These are phyloP conservation scores for Daldinia caldariorum DNA, from an alignment of 495 filamentous ascomycete species.

Conservation along the genomic window DNA sequence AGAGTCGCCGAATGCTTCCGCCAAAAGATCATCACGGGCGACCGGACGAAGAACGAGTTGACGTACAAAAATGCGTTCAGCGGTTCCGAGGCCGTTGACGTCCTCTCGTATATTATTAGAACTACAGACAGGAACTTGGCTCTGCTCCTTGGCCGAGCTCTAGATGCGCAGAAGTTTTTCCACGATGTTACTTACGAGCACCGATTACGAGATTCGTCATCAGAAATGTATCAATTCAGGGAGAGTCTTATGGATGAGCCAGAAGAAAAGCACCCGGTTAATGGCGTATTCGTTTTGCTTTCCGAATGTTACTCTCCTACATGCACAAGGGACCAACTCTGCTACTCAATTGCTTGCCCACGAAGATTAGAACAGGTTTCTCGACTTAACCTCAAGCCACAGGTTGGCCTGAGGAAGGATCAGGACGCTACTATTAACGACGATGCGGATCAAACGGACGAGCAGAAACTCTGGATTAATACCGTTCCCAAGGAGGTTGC, in stretches of 20 bases:
- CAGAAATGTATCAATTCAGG: slow-evolving; percentile 95
- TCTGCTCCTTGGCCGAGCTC: slow-evolving; percentile 86
- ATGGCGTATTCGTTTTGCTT: slow-evolving; percentile 94
- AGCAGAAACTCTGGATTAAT: slow-evolving; percentile 99
- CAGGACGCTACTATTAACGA: slow-evolving; percentile 79
- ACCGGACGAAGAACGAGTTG: slow-evolving; percentile 94
- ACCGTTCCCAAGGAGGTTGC: slow-evolving; percentile 95
- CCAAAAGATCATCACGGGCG: slow-evolving; percentile 80
- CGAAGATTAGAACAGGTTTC: slow-evolving; percentile 94
- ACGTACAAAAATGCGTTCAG: slow-evolving; percentile 97
- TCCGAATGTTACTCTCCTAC: slow-evolving; percentile 99
- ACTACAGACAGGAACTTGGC: slow-evolving; percentile 96
- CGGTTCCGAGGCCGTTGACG: slow-evolving; percentile 92
- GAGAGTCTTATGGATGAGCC: slow-evolving; percentile 90
- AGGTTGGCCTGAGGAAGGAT: slow-evolving; percentile 84
- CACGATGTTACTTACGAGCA: slow-evolving; percentile 99
- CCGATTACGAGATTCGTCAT: slow-evolving; percentile 85
- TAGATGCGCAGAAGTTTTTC: slow-evolving; percentile 99
- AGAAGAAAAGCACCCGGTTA: slow-evolving; percentile 77
- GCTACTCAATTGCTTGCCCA: slow-evolving; percentile 98
- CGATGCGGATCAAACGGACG: slow-evolving; percentile 85
- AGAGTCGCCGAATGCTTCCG: slow-evolving; percentile 90
- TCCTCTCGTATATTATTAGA: slow-evolving; percentile 93
- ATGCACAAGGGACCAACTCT: slow-evolving; percentile 91
- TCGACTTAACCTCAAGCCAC: slow-evolving; percentile 88